Percentiles rank a stretch among this genome's conserved stretches.
These are phyloP conservation scores for Austroboletus novae-zelandiae DNA, from an alignment of 1,284 basidiomycete species.

Conservation along the genomic window DNA sequence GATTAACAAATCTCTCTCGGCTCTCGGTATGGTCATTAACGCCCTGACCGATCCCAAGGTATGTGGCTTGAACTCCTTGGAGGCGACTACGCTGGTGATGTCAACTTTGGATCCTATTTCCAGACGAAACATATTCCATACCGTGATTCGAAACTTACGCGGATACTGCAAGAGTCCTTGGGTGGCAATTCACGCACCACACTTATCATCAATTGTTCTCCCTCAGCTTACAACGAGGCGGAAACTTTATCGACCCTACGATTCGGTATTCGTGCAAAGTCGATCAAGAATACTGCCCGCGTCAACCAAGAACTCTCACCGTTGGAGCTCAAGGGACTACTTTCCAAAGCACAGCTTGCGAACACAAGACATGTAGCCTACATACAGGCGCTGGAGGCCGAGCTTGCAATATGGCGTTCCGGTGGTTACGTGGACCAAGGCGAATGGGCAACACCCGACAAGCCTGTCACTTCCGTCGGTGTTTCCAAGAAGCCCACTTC, in stretches of 20 bases:
- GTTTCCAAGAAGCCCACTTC: constrained; percentile 60
- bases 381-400: constrained; percentile 88
- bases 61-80: constrained; percentile 20
- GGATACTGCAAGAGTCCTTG: constrained; percentile 99
- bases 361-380: constrained; percentile 85
- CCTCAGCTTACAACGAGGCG: constrained; percentile 93
- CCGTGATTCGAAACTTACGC: constrained; percentile 98
- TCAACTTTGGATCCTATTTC: constrained; percentile 3
- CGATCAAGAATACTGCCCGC: constrained; percentile 99
- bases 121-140: constrained; percentile 98
- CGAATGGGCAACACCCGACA: constrained; percentile 79
- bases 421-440: constrained; percentile 86
- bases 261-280: constrained; percentile 98
- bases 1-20: constrained; percentile 98
- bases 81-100: constrained; percentile 3
- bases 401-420: constrained; percentile 87
- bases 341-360: constrained; percentile 89
- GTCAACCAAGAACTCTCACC: constrained; percentile 99
- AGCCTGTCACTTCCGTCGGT: constrained; percentile 41
- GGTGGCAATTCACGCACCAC: constrained; percentile 99
- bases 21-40: constrained; percentile 99
- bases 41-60: constrained; percentile 96
- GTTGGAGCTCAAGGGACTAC: constrained; percentile 88
- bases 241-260: constrained; percentile 98
- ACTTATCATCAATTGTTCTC: constrained; percentile 98